A percentile compares a stretch with the other conserved stretches of the same genome.
Conservation (phyloP, 768 basidiomycete species). For the Leccinum arenicola region DNA sequence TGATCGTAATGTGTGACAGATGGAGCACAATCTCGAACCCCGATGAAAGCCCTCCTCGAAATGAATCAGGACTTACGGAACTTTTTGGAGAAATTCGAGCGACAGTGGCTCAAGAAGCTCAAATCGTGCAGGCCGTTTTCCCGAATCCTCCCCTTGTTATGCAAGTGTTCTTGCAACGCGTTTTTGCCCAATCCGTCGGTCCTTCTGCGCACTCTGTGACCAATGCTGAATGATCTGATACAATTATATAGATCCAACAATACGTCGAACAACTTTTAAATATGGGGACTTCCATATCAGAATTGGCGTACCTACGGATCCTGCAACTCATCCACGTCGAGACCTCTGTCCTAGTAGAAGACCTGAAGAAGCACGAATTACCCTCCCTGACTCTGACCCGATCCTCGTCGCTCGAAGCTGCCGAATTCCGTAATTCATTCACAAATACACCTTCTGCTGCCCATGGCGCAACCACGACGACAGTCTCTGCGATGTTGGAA, state of each 20-base stretch:
- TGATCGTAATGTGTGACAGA: slow-evolving; percentile 38
- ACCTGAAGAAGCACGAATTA: slow-evolving; percentile 88
- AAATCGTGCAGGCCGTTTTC: slow-evolving; percentile 98
- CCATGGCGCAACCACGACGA: slow-evolving; percentile 41
- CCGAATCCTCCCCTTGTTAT: slow-evolving; percentile 95
- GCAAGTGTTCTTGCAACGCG: slow-evolving; percentile 96
- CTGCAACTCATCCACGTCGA: slow-evolving; percentile 84
- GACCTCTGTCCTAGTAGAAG: slow-evolving; percentile 78
- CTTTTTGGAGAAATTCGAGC: slow-evolving; percentile 84
- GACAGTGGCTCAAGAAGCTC: slow-evolving; percentile 93
- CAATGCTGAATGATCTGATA: slow-evolving; percentile 5
- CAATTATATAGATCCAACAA: slow-evolving; percentile 78
- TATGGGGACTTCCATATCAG: slow-evolving; percentile 70
- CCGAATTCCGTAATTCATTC: slow-evolving; percentile 58
- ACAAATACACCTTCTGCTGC: slow-evolving; percentile 41
- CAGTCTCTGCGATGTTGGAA: slow-evolving; percentile 85
- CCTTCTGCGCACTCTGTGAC: background rate
- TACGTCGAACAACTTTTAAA: slow-evolving; percentile 89
- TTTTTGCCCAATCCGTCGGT: slow-evolving; percentile 94
- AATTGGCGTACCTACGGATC: slow-evolving; percentile 87
- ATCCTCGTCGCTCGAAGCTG: slow-evolving; percentile 56
- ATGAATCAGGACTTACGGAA: slow-evolving; percentile 74
- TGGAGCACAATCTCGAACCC: slow-evolving; percentile 85
- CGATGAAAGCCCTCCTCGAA: slow-evolving; percentile 68
- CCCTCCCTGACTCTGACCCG: slow-evolving; percentile 58